phyloP scores from a whole-genome alignment of 139 green algal genomes.

The Gonium pectorale region DNA sequence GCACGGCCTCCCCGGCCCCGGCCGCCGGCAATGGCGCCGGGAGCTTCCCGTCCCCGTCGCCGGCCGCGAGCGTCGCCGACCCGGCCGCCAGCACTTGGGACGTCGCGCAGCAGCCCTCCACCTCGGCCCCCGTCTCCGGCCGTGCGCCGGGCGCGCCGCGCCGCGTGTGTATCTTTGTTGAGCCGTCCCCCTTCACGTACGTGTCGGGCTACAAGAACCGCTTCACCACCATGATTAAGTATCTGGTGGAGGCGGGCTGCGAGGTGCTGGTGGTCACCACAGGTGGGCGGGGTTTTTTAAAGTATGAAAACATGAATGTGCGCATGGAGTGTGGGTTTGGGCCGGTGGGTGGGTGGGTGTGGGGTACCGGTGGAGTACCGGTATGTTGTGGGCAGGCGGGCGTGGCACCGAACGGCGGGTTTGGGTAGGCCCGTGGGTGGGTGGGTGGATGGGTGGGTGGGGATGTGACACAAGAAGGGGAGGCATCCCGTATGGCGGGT shows the following conservation, averaged over 20 bases:
- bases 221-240: slow-evolving; percentile 90
- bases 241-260: slow-evolving; percentile 81
- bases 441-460: no score
- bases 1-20: not conserved
- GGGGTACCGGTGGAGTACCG: not conserved
- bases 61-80: not conserved
- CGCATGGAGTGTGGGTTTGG: not conserved
- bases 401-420: no score
- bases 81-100: slow-evolving; percentile 25
- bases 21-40: no score
- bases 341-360: not conserved
- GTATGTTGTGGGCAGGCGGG: not conserved
- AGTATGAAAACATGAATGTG: no score
- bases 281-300: no score
- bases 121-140: not conserved
- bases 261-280: slow-evolving; percentile 89
- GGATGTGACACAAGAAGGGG: no score
- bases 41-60: not conserved
- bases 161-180: slow-evolving; percentile 80
- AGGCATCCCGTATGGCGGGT: no score
- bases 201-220: slow-evolving; percentile 93
- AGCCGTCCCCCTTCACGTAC: slow-evolving; percentile 84
- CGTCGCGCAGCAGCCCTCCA: not conserved
- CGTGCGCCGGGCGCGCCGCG: not conserved
- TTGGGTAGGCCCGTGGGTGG: no score